These are phyloP conservation scores for Pinus albicaulis DNA, from an alignment of 75 land plant species.

Conservation along the genomic window DNA sequence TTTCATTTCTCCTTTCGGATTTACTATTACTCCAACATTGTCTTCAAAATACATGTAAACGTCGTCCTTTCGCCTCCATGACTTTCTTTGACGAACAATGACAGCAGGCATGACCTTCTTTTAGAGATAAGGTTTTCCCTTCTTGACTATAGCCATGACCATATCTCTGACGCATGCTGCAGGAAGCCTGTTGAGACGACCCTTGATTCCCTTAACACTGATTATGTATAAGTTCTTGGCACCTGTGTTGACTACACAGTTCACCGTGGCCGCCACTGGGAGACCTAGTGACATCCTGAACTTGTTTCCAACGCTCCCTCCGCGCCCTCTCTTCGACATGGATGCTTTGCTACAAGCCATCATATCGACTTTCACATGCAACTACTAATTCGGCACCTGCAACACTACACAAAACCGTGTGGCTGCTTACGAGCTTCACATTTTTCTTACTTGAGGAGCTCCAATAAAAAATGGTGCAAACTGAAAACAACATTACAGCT, in stretches of 20 bases:
- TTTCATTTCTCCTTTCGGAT: too few species aligned
- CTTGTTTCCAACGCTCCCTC: conserved; percentile 57
- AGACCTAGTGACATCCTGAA: conserved; percentile 61
- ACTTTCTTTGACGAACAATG: conserved; percentile 44
- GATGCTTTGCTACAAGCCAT: too few species aligned
- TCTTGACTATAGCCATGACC: conserved; percentile 62
- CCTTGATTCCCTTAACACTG: conserved; percentile 57
- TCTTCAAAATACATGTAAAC: conserved; percentile 65
- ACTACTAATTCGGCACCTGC: too few species aligned
- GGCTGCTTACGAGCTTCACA: too few species aligned
- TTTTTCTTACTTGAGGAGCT: too few species aligned
- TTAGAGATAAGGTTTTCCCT: conserved; percentile 49
- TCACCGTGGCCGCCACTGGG: conserved; percentile 36
- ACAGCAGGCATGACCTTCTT: conserved; percentile 72
- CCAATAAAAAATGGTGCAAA: too few species aligned
- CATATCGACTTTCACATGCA: too few species aligned
- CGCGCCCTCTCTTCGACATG: too few species aligned
- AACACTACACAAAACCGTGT: too few species aligned
- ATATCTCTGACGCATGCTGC: conserved; percentile 56
- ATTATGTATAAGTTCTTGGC: conserved; percentile 39
- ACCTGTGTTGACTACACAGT: conserved; percentile 46
- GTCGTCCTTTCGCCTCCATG: conserved; percentile 48
- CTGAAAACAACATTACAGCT: too few species aligned
- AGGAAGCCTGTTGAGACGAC: conserved; percentile 42
- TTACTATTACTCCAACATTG: too few species aligned